Evolutionary conservation across 768 basidiomycete species (phyloP).

Genomic region (Dacryopinax primogenitus): DNA sequence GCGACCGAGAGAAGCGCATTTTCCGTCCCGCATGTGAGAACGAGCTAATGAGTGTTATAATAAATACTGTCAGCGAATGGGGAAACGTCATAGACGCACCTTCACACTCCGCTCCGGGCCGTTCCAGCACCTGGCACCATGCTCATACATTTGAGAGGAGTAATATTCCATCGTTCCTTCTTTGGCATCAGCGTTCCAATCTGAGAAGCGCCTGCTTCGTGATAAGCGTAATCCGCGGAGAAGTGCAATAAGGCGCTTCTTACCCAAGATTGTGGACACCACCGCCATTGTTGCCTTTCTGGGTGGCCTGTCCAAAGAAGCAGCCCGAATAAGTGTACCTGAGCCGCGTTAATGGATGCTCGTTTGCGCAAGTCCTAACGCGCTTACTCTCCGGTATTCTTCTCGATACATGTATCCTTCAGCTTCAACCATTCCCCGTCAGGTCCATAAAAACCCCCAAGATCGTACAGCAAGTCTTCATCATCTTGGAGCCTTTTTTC

Average conservation of each 20-base stretch:
- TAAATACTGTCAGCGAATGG: background rate
- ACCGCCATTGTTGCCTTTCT: constrained; percentile 76
- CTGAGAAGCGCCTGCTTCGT: constrained; percentile 62
- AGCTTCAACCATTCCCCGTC: constrained; percentile 96
- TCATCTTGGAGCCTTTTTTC: constrained; percentile 48
- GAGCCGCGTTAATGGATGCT: background rate
- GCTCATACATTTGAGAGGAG: constrained; percentile 63
- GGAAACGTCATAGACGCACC: constrained; percentile 36
- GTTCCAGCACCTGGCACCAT: constrained; percentile 90
- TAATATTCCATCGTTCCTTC: constrained; percentile 46
- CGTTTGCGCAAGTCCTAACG: background rate
- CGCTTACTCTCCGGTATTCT: constrained; percentile 80
- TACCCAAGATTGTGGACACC: constrained; percentile 70
- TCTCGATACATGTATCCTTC: constrained; percentile 63
- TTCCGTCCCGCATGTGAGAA: constrained; percentile 72
- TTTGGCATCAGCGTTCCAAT: constrained; percentile 63
- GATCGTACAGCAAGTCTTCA: constrained; percentile 44
- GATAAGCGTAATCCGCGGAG: constrained; percentile 7
- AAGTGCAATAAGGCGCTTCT: constrained; percentile 21
- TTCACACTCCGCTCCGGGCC: constrained; percentile 79
- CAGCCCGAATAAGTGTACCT: constrained; percentile 94
- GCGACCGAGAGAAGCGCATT: constrained; percentile 64
- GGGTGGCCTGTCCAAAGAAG: constrained; percentile 74
- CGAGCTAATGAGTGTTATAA: constrained; percentile 37
- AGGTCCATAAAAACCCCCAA: constrained; percentile 61